Evolutionary conservation across 1,284 basidiomycete genomes (phyloP).

Genomic region (Phaffia rhodozyma): DNA sequence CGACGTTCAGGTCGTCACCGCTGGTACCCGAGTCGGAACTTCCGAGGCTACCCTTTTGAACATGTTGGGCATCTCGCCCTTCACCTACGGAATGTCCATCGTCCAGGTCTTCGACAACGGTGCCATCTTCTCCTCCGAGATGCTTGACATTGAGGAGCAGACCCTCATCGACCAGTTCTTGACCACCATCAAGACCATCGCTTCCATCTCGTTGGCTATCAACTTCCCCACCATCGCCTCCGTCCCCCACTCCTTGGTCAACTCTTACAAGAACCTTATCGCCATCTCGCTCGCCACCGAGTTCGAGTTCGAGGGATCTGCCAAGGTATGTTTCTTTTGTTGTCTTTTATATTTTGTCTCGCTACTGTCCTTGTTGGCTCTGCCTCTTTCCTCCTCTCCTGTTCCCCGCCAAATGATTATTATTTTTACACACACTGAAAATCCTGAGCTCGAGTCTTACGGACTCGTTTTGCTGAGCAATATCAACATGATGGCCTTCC

Average conservation of each 20-base stretch:
- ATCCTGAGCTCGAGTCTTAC: slow-evolving; percentile 45
- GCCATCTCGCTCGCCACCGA: slow-evolving; percentile 85
- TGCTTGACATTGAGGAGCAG: slow-evolving; percentile 87
- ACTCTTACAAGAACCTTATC: slow-evolving; percentile 97
- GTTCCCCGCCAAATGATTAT: slow-evolving; percentile 22
- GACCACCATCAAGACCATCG: slow-evolving; percentile 87
- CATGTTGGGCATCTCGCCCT: slow-evolving; percentile 87
- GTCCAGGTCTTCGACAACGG: slow-evolving; percentile 87
- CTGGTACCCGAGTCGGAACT: slow-evolving; percentile 83
- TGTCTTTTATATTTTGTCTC: slow-evolving; percentile 16
- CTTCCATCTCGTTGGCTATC: slow-evolving; percentile 87
- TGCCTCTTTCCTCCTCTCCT: slow-evolving; percentile 16
- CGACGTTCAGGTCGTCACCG: slow-evolving; percentile 89
- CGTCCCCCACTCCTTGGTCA: slow-evolving; percentile 87
- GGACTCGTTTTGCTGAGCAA: slow-evolving; percentile 17
- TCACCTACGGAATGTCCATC: slow-evolving; percentile 98
- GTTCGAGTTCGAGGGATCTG: slow-evolving; percentile 84
- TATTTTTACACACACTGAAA: slow-evolving; percentile 58
- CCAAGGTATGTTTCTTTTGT: slow-evolving; percentile 55
- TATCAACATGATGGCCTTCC: slow-evolving; percentile 20
- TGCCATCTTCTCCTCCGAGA: slow-evolving; percentile 77
- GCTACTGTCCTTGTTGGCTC: slow-evolving; percentile 17
- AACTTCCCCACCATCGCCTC: slow-evolving; percentile 94
- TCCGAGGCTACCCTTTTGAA: slow-evolving; percentile 97
- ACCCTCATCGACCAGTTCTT: slow-evolving; percentile 84